Evolutionary conservation across 78 protist species (phyloP).

Genomic region (Dictyostelium citrinum): DNA sequence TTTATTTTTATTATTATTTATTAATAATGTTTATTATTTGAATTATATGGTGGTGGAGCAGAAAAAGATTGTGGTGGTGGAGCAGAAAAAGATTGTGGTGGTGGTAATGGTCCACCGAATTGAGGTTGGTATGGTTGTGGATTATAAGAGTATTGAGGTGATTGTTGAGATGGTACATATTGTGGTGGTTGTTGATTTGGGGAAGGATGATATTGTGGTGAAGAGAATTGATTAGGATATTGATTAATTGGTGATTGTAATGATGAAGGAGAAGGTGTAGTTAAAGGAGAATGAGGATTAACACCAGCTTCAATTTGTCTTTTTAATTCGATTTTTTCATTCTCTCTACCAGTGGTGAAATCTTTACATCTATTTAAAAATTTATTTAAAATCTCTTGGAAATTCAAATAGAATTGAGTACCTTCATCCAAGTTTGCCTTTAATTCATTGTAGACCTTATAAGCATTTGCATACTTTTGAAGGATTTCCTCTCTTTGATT

Average conservation of each 20-base stretch:
- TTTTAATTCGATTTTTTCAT: slow-evolving; percentile 47
- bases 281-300: not conserved
- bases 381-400: slow-evolving; percentile 65
- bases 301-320: slow-evolving; percentile 47
- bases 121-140: not conserved
- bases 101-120: not conserved
- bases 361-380: slow-evolving; percentile 56
- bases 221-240: not conserved
- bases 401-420: slow-evolving; percentile 67
- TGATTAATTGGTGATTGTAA: not conserved
- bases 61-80: slow-evolving; percentile 3
- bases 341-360: slow-evolving; percentile 61
- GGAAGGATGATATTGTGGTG: not conserved
- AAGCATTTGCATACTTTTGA: slow-evolving; percentile 67
- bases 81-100: slow-evolving; percentile 29
- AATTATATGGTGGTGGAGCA: slow-evolving; percentile 4
- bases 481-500: slow-evolving; percentile 60
- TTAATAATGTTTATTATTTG: not conserved
- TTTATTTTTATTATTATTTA: not conserved
- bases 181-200: not conserved
- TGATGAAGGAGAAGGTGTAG: not conserved
- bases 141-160: not conserved
- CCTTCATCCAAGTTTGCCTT: slow-evolving; percentile 79
- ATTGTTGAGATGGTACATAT: not conserved
- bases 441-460: slow-evolving; percentile 55